Evolutionary conservation across 1,284 basidiomycete genomes (phyloP).

Genomic region (Microbotryomycetes sp.): DNA sequence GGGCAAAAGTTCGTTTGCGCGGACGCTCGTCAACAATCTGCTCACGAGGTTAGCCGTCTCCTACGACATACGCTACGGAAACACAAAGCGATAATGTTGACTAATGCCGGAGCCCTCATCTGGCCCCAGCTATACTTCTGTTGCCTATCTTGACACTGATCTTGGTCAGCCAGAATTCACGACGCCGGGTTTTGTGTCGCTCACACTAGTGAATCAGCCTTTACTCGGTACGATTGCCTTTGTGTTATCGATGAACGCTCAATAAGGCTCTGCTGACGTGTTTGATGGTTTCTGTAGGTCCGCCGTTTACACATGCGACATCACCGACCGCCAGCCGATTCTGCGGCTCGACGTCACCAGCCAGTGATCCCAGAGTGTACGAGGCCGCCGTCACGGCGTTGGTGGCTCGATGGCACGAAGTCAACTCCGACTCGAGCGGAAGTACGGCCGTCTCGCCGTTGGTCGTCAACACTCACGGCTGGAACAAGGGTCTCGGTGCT

Average conservation of each 20-base stretch:
- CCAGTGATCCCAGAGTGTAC: slow-evolving; percentile 72
- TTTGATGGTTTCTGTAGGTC: slow-evolving; percentile 56
- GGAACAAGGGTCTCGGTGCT: slow-evolving; percentile 87
- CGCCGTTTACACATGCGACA: slow-evolving; percentile 73
- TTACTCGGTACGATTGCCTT: slow-evolving; percentile 56
- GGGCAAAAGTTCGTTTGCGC: slow-evolving; percentile 83
- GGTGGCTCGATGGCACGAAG: slow-evolving; percentile 54
- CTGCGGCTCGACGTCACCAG: slow-evolving; percentile 71
- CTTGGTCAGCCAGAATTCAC: slow-evolving; percentile 91
- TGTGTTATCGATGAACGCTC: neutral
- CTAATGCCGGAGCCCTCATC: neutral
- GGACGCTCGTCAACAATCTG: slow-evolving; percentile 66
- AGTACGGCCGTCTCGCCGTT: slow-evolving; percentile 52
- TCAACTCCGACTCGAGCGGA: neutral
- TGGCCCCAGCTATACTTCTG: slow-evolving; percentile 55
- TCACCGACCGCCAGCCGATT: slow-evolving; percentile 71
- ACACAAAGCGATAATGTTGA: neutral
- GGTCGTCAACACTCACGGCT: slow-evolving; percentile 93
- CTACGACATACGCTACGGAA: neutral
- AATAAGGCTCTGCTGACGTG: neutral
- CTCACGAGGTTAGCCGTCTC: slow-evolving; percentile 45
- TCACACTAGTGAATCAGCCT: slow-evolving; percentile 63
- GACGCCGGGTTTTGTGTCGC: slow-evolving; percentile 72
- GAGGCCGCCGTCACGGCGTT: slow-evolving; percentile 62
- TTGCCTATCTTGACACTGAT: slow-evolving; percentile 88